Percentiles rank a stretch among this genome's conserved stretches.
phyloP scores from a whole-genome alignment of 805 yeast genomes.

The Saccharomycopsis selenospora region DNA sequence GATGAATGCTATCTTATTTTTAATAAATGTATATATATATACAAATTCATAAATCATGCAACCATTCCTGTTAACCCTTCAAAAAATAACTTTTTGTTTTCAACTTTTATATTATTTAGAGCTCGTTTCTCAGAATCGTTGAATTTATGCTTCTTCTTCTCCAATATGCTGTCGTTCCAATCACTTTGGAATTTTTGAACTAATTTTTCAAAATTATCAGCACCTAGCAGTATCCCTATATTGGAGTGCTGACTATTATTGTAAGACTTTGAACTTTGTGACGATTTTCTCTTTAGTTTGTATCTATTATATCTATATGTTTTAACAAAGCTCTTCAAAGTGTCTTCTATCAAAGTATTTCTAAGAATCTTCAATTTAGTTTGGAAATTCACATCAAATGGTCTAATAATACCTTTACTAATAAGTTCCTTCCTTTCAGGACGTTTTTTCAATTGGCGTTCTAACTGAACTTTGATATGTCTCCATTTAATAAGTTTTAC shows the following conservation, averaged over 20 bases:
- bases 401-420: background rate
- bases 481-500: background rate
- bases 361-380: slow-evolving; percentile 5
- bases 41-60: too few species aligned
- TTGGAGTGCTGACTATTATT: too few species aligned
- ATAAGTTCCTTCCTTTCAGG: background rate
- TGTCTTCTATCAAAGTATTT: slow-evolving; percentile 11
- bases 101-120: background rate
- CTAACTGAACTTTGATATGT: background rate
- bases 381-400: background rate
- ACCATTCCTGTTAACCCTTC: background rate
- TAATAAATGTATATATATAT: too few species aligned
- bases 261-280: too few species aligned
- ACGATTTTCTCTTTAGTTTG: background rate
- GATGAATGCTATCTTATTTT: too few species aligned
- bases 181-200: slow-evolving; percentile 1
- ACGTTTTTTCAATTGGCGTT: background rate
- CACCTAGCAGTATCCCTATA: background rate
- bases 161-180: background rate
- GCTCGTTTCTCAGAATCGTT: background rate
- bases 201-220: background rate
- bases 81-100: background rate
- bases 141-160: background rate
- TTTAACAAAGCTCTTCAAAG: slow-evolving; percentile 9
- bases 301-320: slow-evolving; percentile 9